phyloP scores from a whole-genome alignment of 2,329 filamentous ascomycete species.

The Paecilomyces sp. region DNA sequence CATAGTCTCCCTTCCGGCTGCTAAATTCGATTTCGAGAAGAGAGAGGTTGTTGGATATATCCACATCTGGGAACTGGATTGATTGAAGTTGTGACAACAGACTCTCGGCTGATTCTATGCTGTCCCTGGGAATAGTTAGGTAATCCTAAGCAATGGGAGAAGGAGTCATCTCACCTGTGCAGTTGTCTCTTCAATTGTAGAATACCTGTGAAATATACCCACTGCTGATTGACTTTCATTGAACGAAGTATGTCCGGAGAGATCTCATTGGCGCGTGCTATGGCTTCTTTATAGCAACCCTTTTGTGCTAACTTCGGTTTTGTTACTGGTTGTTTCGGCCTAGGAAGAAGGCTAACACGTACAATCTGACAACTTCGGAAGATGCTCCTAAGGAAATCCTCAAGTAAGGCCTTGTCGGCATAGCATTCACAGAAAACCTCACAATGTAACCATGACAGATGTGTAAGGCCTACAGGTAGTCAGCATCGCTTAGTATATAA shows the following conservation, averaged over 20 bases:
- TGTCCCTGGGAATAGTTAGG: conserved; percentile 37
- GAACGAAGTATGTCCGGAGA: conserved; percentile 59
- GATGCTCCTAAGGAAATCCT: conserved; percentile 70
- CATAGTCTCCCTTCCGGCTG: conserved; percentile 46
- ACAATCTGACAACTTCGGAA: conserved; percentile 63
- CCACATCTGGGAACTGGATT: conserved; percentile 47
- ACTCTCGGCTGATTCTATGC: conserved; percentile 50
- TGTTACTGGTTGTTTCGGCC: conserved; percentile 3
- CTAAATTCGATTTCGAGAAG: conserved; percentile 54
- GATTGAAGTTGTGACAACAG: conserved; percentile 53
- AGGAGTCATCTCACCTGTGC: conserved; percentile 25
- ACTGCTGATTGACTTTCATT: conserved; percentile 65
- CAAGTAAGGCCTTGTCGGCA: conserved; percentile 55
- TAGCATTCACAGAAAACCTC: conserved; percentile 74
- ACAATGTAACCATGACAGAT: conserved; percentile 51
- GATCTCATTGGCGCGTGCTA: conserved; percentile 52
- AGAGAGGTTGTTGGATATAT: conserved; percentile 53
- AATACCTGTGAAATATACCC: conserved; percentile 35
- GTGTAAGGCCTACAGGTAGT: conserved; percentile 41
- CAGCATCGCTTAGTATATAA: conserved; percentile 13
- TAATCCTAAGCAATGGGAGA: neutral
- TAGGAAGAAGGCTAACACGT: conserved; percentile 7
- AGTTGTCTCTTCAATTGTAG: conserved; percentile 36
- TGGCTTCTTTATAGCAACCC: conserved; percentile 65
- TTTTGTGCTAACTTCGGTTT: conserved; percentile 46